Base-by-base conservation (phyloP, 257 asterid species). In the Plantago ovata region DNA sequence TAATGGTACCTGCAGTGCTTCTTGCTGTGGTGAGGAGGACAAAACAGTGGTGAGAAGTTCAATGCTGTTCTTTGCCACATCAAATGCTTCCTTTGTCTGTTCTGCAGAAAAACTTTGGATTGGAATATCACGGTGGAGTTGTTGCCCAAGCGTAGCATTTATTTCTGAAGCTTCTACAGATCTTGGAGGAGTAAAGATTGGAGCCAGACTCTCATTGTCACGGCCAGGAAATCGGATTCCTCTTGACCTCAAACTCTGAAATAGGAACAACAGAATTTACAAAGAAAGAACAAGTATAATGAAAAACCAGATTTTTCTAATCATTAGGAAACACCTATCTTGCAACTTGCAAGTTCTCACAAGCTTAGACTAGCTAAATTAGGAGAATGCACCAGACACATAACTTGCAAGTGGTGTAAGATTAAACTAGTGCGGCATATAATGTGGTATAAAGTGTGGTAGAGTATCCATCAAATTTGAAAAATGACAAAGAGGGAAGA, bases 171-270 rank as follows among this genome's bases (percentile, higher is more conserved):
- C 77, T 15, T 72, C 60, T 42, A 83, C 94, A 10, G 96, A 81
- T 61, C 95, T 82, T 47, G 94, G 79, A 63, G 99, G 99, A 42
- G 99, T 89, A 74, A 89, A 89, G 53, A 94, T 77, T 13, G 99
- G 97, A 68, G 95, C 96, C 61, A 89, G 77, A 68, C 97, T 86
- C 79, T 89, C 99, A 60, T 77, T 77, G 68, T 94, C 99, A 5
- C 95, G 99, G 45, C 96, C 95, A 72, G 99, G 97, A 69, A 94
- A 94, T 36, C 94, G 82, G 48, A 94, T 73, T 43, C 98, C 98
- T 81, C 99, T 82, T 19, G 97, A 89, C 76, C 69, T 86, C 78
- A 93, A 78, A 68, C 94, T 89, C 97, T 93, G 60, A 63, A 56
- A 74, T n/a, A 12, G 51, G 41, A 60, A 44, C 14, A 55, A 49